A percentile compares a stretch with the other conserved stretches of the same genome.
phyloP scores from a whole-genome alignment of 2,329 filamentous ascomycete species.

The Incumbomyces delicatus region DNA sequence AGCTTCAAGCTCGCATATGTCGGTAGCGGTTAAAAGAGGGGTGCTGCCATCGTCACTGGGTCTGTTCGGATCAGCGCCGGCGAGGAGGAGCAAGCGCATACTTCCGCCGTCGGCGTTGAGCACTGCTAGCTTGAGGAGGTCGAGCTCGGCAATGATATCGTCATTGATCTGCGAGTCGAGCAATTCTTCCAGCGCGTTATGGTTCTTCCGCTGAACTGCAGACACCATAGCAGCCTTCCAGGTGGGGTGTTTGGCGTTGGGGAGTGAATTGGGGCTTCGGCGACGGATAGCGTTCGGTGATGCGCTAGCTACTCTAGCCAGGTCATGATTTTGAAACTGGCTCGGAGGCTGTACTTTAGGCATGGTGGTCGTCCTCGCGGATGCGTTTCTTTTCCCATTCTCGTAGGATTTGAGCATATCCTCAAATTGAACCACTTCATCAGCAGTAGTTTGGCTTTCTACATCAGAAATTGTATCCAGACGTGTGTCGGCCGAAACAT shows the following conservation, averaged over 20 bases:
- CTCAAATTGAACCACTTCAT: slow-evolving; percentile 26
- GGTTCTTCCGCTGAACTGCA: slow-evolving; percentile 49
- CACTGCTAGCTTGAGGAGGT: slow-evolving; percentile 44
- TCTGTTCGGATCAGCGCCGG: slow-evolving; percentile 47
- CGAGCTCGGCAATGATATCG: not conserved
- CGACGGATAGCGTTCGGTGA: not conserved
- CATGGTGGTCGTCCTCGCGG: not conserved
- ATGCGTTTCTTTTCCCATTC: not conserved
- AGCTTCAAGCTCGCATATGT: slow-evolving; percentile 46
- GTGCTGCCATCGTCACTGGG: slow-evolving; percentile 41
- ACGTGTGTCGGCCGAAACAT: not conserved
- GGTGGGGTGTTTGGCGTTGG: slow-evolving; percentile 34
- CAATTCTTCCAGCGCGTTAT: slow-evolving; percentile 48
- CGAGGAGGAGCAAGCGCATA: slow-evolving; percentile 47
- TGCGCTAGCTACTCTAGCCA: too few species aligned
- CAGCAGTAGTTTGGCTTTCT: slow-evolving; percentile 8
- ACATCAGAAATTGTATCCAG: not conserved
- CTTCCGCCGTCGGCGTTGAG: slow-evolving; percentile 43
- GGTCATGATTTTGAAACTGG: not conserved
- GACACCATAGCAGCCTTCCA: slow-evolving; percentile 42
- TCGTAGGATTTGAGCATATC: slow-evolving; percentile 23
- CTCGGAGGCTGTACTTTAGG: too few species aligned
- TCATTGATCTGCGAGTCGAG: slow-evolving; percentile 31
- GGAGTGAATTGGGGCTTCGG: slow-evolving; percentile 12
- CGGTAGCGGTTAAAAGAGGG: slow-evolving; percentile 43